These are phyloP conservation scores for Hypoxylon fragiforme DNA, from an alignment of 495 filamentous ascomycete genomes.

Conservation along the genomic window DNA sequence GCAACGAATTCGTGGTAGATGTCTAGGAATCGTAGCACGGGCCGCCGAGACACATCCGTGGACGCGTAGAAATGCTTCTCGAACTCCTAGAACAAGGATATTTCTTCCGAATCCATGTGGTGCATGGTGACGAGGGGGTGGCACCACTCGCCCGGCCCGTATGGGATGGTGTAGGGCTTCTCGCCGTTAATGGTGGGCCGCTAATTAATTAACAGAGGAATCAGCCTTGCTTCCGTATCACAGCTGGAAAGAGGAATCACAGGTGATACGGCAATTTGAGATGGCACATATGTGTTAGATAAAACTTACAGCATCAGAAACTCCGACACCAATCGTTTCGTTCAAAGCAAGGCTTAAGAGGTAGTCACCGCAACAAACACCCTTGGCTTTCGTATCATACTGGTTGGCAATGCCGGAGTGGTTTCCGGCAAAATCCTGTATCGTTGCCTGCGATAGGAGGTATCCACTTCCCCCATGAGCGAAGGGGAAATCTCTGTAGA, in stretches of 20 bases:
- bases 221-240: no score
- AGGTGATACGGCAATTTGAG: no score
- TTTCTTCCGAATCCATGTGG: slow-evolving; percentile 58
- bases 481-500: slow-evolving; percentile 59
- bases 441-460: slow-evolving; percentile 61
- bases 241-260: no score
- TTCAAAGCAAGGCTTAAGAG: slow-evolving; percentile 62
- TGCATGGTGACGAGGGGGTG: slow-evolving; percentile 64
- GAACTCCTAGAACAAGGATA: slow-evolving; percentile 58
- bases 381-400: slow-evolving; percentile 57
- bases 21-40: slow-evolving; percentile 48
- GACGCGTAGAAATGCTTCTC: slow-evolving; percentile 44
- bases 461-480: slow-evolving; percentile 73
- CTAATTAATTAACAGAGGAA: no score
- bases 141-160: slow-evolving; percentile 60
- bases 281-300: background rate
- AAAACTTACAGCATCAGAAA: slow-evolving; percentile 43
- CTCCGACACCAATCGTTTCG: slow-evolving; percentile 44
- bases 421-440: slow-evolving; percentile 49
- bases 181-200: slow-evolving; percentile 65
- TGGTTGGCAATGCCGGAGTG: slow-evolving; percentile 47
- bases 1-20: slow-evolving; percentile 50
- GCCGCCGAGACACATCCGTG: background rate
- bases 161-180: slow-evolving; percentile 54
- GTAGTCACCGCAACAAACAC: slow-evolving; percentile 71